These are phyloP conservation scores for Thelephora ganbajun DNA, from an alignment of 768 basidiomycete species.

Conservation along the genomic window DNA sequence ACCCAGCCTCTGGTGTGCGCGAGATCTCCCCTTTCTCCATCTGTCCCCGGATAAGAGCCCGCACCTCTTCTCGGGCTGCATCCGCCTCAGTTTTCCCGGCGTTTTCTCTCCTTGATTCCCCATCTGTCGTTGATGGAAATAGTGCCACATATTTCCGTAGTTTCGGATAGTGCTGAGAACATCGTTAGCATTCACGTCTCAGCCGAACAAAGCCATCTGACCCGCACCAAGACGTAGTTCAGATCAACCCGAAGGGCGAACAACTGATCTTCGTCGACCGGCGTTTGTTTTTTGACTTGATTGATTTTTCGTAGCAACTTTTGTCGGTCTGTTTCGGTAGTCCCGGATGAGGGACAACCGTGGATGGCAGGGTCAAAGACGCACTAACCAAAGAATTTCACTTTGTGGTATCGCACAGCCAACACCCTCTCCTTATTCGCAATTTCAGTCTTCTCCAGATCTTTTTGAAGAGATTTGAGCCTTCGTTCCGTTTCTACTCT, in stretches of 20 bases:
- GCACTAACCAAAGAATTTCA: conserved; percentile 80
- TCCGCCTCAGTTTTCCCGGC: conserved; percentile 22
- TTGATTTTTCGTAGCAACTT: conserved; percentile 71
- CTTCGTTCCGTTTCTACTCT: conserved; percentile 72
- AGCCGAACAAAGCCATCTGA: conserved; percentile 5
- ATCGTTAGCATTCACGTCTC: conserved; percentile 2
- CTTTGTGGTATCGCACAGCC: conserved; percentile 71
- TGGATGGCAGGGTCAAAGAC: background rate
- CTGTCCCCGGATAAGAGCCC: conserved; percentile 37
- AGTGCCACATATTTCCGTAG: conserved; percentile 81
- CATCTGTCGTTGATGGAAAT: conserved; percentile 50
- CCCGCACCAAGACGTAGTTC: conserved; percentile 72
- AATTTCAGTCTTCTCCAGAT: conserved; percentile 49
- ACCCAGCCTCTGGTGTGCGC: too few species aligned
- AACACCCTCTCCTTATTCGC: conserved; percentile 58
- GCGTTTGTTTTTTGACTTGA: conserved; percentile 43
- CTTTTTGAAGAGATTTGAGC: conserved; percentile 58
- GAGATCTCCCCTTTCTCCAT: conserved; percentile 47
- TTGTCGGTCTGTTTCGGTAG: conserved; percentile 50
- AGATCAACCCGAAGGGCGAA: conserved; percentile 59
- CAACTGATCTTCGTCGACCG: conserved; percentile 24
- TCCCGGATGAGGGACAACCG: background rate
- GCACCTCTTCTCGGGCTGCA: conserved; percentile 41
- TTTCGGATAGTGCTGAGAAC: conserved; percentile 65
- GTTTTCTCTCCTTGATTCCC: conserved; percentile 8